These are phyloP conservation scores for Umbelopsis sp. DNA, from an alignment of 192 early-diverging fungal species.

Conservation along the genomic window DNA sequence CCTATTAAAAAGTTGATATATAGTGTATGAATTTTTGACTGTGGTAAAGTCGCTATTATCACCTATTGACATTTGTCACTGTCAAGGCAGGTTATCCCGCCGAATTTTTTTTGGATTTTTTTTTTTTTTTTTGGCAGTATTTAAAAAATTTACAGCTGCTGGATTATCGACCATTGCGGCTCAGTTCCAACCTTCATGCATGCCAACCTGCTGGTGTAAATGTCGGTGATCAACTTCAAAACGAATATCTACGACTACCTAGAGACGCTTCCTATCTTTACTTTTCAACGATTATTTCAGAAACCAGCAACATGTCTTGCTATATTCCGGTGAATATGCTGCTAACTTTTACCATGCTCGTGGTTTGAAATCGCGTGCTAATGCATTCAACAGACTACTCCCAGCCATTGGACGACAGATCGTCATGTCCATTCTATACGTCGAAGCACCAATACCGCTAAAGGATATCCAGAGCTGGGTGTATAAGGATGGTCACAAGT, in stretches of 20 bases:
- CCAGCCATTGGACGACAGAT: slow-evolving; percentile 87
- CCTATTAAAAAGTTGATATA: too few relatives aligned
- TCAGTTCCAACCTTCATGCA: not conserved
- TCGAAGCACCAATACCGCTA: slow-evolving; percentile 59
- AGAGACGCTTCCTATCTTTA: slow-evolving; percentile 74
- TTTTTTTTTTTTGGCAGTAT: too few relatives aligned
- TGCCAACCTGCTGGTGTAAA: not conserved
- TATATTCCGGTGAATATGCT: slow-evolving; percentile 69
- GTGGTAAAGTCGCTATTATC: too few relatives aligned
- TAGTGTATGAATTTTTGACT: too few relatives aligned
- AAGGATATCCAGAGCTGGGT: slow-evolving; percentile 52
- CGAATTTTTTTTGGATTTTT: too few relatives aligned
- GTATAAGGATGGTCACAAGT: slow-evolving; percentile 37
- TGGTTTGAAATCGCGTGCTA: too few relatives aligned
- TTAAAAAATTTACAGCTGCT: not conserved
- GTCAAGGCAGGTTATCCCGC: too few relatives aligned
- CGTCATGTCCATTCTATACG: slow-evolving; percentile 86
- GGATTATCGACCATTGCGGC: not conserved
- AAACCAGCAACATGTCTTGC: slow-evolving; percentile 93
- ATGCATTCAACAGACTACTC: slow-evolving; percentile 57
- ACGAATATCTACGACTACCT: slow-evolving; percentile 80
- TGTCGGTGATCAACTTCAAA: slow-evolving; percentile 57
- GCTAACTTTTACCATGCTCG: too few relatives aligned
- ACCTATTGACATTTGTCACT: too few relatives aligned
- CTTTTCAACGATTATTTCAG: slow-evolving; percentile 77